phyloP scores from a whole-genome alignment of 2,329 filamentous ascomycete genomes.

The Colletotrichum tanaceti region DNA sequence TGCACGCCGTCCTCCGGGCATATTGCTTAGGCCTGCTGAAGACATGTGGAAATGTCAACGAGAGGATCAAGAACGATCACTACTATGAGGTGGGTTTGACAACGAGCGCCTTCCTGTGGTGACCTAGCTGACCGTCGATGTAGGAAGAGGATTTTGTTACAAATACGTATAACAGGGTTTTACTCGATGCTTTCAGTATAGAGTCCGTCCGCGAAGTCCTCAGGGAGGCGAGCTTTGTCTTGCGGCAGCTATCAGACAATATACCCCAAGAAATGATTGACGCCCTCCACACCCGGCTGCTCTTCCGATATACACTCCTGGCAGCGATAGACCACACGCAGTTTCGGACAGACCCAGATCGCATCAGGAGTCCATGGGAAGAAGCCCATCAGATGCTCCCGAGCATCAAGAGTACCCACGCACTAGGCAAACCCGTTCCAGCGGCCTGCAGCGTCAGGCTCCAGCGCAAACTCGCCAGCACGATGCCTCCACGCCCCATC shows the following conservation, averaged over 20 bases:
- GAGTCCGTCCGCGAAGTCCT: conserved; percentile 67
- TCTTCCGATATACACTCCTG: conserved; percentile 74
- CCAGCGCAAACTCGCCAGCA: conserved; percentile 91
- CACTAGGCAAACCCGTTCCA: conserved; percentile 72
- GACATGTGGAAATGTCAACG: conserved; percentile 81
- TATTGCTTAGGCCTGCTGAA: conserved; percentile 91
- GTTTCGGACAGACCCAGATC: conserved; percentile 58
- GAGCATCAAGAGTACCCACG: conserved; percentile 68
- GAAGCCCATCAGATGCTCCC: conserved; percentile 63
- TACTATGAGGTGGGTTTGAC: conserved; percentile 83
- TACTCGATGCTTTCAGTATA: conserved; percentile 74
- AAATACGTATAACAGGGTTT: conserved; percentile 84
- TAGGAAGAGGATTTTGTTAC: conserved; percentile 97
- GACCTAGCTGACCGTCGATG: conserved; percentile 1
- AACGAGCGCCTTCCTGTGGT: background rate
- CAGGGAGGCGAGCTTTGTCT: conserved; percentile 63
- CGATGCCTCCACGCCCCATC: conserved; percentile 91
- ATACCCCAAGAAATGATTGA: conserved; percentile 56
- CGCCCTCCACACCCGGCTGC: conserved; percentile 74
- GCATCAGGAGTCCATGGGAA: conserved; percentile 63
- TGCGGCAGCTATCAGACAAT: conserved; percentile 56
- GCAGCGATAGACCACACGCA: conserved; percentile 62
- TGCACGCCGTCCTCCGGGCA: conserved; percentile 77
- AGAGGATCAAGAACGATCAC: conserved; percentile 82
- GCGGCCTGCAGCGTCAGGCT: conserved; percentile 91